Conservation (phyloP, 2,329 filamentous ascomycete species). For the Calycina herbarum region DNA sequence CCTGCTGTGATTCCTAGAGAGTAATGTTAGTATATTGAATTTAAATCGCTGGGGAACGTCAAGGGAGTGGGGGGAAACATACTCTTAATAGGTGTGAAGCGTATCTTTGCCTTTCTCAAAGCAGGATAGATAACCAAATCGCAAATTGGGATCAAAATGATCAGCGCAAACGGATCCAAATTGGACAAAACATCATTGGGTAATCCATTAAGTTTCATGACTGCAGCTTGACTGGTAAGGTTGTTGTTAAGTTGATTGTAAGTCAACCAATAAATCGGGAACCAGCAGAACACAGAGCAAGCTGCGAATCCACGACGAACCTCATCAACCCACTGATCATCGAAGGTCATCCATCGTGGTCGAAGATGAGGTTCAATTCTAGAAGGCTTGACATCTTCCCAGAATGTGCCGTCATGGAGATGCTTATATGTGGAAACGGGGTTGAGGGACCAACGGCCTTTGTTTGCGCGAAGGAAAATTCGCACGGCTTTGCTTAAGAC, state of each 20-base stretch:
- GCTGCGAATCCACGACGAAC: slow-evolving; percentile 68
- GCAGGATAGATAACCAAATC: slow-evolving; percentile 69
- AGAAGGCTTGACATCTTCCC: slow-evolving; percentile 69
- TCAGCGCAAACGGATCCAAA: slow-evolving; percentile 71
- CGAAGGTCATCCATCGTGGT: slow-evolving; percentile 76
- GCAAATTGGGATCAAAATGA: slow-evolving; percentile 72
- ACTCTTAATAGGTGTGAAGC: slow-evolving; percentile 72
- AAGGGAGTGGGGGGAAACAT: neutral
- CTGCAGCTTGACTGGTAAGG: slow-evolving; percentile 62
- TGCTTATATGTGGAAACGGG: slow-evolving; percentile 58
- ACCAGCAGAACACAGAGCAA: slow-evolving; percentile 65
- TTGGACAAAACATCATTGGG: slow-evolving; percentile 79
- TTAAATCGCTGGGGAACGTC: neutral
- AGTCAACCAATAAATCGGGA: slow-evolving; percentile 54
- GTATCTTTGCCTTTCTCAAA: slow-evolving; percentile 61
- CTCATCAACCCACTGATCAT: slow-evolving; percentile 81
- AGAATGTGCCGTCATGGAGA: slow-evolving; percentile 55
- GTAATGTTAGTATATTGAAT: neutral
- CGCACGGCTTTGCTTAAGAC: slow-evolving; percentile 66
- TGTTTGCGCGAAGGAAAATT: slow-evolving; percentile 60
- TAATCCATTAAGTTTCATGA: slow-evolving; percentile 66
- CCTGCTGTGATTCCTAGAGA: slow-evolving; percentile 60
- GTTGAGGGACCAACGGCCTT: slow-evolving; percentile 63
- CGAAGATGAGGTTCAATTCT: slow-evolving; percentile 54
- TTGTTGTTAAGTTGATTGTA: slow-evolving; percentile 63